Conservation (phyloP, 495 filamentous ascomycete species). For the Trichoderma erinaceum region DNA sequence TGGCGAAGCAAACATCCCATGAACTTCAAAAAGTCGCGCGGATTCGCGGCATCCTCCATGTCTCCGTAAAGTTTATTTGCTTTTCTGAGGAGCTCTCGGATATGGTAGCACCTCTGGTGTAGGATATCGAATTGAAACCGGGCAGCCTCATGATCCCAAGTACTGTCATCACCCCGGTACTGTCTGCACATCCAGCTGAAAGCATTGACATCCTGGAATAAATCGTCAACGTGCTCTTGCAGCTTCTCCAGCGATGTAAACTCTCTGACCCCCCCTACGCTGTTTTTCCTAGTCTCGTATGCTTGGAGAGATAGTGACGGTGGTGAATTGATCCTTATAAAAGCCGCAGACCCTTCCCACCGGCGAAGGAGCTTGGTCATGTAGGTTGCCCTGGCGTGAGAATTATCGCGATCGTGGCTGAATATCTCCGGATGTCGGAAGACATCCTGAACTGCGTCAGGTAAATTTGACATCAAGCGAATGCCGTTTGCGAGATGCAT, state of each 20-base stretch:
- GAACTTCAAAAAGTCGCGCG: background rate
- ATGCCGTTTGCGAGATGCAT: constrained; percentile 8
- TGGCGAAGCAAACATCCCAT: constrained; percentile 2
- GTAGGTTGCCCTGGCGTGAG: background rate
- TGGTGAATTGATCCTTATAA: constrained; percentile 4
- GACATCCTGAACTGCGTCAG: background rate
- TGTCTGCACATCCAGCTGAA: constrained; percentile 11
- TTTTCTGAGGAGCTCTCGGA: background rate
- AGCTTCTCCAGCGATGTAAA: background rate
- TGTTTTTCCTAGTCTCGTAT: constrained; percentile 7
- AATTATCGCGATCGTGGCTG: constrained; percentile 7
- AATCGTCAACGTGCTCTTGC: background rate
- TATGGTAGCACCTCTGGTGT: background rate
- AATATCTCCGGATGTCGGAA: constrained; percentile 9
- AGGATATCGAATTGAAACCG: background rate
- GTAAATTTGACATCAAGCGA: constrained; percentile 3
- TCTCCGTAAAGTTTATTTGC: background rate
- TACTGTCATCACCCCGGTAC: background rate
- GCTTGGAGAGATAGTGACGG: constrained; percentile 1
- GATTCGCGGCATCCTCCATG: background rate
- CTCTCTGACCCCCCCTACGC: background rate
- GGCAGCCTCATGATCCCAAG: background rate
- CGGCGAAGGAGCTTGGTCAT: constrained; percentile 2
- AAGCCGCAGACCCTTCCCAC: background rate
- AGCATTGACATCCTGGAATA: constrained; percentile 9